phyloP scores from a whole-genome alignment of 2,329 filamentous ascomycete genomes.

The Hymenoscyphus infarciens region DNA sequence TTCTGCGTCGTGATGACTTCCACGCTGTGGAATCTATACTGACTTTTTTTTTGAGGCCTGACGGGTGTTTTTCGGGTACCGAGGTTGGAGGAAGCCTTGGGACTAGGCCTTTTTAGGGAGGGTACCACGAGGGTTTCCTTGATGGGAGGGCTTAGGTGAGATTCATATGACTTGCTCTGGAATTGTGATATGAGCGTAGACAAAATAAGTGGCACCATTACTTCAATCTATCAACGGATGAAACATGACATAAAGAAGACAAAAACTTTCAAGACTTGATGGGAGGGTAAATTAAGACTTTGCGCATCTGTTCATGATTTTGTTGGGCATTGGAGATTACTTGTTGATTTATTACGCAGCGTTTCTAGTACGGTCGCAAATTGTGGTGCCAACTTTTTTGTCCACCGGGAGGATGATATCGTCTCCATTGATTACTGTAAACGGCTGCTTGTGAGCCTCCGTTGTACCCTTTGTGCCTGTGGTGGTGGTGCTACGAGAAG shows the following conservation, averaged over 20 bases:
- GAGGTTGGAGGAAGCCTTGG: neutral
- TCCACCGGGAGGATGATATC: too few species aligned
- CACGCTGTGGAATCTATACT: constrained; percentile 33
- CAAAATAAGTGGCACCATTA: too few species aligned
- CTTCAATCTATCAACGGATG: too few species aligned
- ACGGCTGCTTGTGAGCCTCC: neutral
- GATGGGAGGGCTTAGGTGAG: neutral
- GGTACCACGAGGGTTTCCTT: neutral
- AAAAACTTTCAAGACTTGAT: too few species aligned
- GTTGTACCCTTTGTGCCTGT: neutral
- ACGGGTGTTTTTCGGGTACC: neutral
- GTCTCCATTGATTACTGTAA: neutral
- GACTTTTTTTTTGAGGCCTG: constrained; percentile 11
- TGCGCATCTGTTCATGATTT: too few species aligned
- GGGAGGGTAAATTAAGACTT: too few species aligned
- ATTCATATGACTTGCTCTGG: neutral
- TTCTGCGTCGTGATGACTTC: constrained; percentile 33
- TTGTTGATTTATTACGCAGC: too few species aligned
- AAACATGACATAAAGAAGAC: too few species aligned
- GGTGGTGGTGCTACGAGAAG: neutral
- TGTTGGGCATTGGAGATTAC: too few species aligned
- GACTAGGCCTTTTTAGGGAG: neutral
- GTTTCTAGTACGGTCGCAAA: too few species aligned
- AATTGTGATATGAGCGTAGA: too few species aligned
- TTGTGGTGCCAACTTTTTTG: too few species aligned